phyloP scores from a whole-genome alignment of 345 rosid genomes.

The Excoecaria agallocha region DNA sequence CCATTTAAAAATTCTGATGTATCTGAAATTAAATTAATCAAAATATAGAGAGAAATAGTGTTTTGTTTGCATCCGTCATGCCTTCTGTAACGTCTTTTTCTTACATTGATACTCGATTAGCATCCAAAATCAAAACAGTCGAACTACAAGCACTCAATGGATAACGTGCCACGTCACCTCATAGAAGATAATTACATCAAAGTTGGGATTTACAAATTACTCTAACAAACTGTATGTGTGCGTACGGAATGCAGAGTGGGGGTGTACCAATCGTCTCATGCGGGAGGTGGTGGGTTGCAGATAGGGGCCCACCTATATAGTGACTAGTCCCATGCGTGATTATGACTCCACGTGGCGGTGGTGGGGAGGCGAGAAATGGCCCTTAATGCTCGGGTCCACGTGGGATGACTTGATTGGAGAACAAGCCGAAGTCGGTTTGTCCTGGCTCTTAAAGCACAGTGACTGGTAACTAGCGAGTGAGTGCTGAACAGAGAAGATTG shows the following conservation, averaged over 20 bases:
- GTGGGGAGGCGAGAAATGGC: not conserved
- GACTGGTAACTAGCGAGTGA: not conserved
- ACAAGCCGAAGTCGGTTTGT: conserved; percentile 30
- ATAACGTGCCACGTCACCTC: not conserved
- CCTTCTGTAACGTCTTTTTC: not conserved
- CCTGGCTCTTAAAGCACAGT: conserved; percentile 7
- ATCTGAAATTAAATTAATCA: conserved; percentile 19
- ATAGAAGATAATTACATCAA: not conserved
- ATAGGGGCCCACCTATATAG: conserved; percentile 24
- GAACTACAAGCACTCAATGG: not conserved
- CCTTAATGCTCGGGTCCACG: conserved; percentile 22
- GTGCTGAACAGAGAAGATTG: conserved; percentile 17
- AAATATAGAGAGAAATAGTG: conserved; percentile 13
- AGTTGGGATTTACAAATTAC: not conserved
- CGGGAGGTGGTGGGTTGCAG: not conserved
- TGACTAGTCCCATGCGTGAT: conserved; percentile 47
- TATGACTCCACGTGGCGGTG: conserved; percentile 44
- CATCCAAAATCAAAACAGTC: not conserved
- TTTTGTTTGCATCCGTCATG: not conserved
- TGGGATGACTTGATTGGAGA: conserved; percentile 22
- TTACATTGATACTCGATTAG: not conserved
- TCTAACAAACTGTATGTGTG: too few species aligned
- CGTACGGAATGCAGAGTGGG: not conserved
- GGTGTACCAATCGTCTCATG: too few species aligned
- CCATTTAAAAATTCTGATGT: conserved; percentile 14